Percentiles rank a stretch among this genome's conserved stretches.
Conservation (phyloP, 345 rosid genomes). For the Firmiana major region DNA sequence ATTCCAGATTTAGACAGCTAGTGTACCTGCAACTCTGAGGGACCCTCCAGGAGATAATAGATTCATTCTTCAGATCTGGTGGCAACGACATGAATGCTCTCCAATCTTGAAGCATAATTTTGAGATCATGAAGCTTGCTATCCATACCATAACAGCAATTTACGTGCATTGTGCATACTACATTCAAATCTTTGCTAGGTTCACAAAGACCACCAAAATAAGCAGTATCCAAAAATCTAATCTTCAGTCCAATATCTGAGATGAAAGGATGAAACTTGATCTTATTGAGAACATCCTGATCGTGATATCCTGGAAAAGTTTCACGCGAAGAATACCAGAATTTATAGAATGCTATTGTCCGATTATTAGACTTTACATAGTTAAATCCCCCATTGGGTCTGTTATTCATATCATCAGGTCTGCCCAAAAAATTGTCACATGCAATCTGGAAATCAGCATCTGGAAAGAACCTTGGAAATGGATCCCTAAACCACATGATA, state of each 20-base stretch:
- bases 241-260: conserved; percentile 32
- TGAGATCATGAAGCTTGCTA: conserved; percentile 59
- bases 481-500: conserved; percentile 74
- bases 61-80: conserved; percentile 9
- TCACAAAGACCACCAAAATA: conserved; percentile 76
- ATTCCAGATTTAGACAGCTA: neutral
- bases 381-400: conserved; percentile 74
- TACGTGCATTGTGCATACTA: conserved; percentile 79
- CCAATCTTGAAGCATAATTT: conserved; percentile 61
- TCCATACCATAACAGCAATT: conserved; percentile 71
- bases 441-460: conserved; percentile 83
- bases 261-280: conserved; percentile 46
- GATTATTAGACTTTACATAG: conserved; percentile 49
- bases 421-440: conserved; percentile 52
- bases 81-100: conserved; percentile 36
- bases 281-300: conserved; percentile 73
- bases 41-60: conserved; percentile 46
- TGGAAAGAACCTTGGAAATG: conserved; percentile 53
- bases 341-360: conserved; percentile 57
- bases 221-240: conserved; percentile 62
- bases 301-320: conserved; percentile 47
- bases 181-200: conserved; percentile 45
- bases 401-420: conserved; percentile 36
- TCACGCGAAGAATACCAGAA: conserved; percentile 62
- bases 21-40: conserved; percentile 52